Base-by-base conservation (phyloP, 2,329 filamentous ascomycete genomes). In the Arthrobotrys megalospora region DNA sequence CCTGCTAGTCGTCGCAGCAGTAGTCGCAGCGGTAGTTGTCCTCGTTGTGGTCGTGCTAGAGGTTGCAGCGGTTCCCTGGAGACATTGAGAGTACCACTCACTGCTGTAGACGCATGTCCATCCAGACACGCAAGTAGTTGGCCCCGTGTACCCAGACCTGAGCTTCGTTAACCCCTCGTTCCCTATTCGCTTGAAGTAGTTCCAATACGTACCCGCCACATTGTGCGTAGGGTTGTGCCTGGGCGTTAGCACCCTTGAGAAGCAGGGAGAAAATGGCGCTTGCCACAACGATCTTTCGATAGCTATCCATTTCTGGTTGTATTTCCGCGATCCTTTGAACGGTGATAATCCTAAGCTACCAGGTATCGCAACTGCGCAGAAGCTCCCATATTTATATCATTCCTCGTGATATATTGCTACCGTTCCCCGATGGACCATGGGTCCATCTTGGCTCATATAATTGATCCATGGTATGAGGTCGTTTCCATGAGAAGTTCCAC, bases 21-120 rank as follows among this genome's bases (percentile, higher is more conserved):
- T 11, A n/a, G 63, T 47, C 32, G 67, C 32, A 12, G 47, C n/a
- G 14, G 63, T 47, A 2, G 62, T 52, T 7, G 41, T 47, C 38
- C 14, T 38, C 6, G 62, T 65, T 2, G 62, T 65, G 0, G 62
- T 34, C 1, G 62, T 38, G 6, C 24, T 38, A 8, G 62, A 55
- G 2, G 52, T 69, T 6, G 41, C 45, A 3, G 16, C 55, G 10
- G 66, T 43, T 3, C 21, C 48, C 14, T 66, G 70, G 24, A 75
- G 48, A 43, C 70, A 75, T 28, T 77, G 72, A 12, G 64, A 76
- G 12, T 76, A 76, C 55, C 55, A 76, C 14, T 76, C 72, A 60
- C 43, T 76, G n/a, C 64, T 58, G 38, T 70, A 76, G 14, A 70
- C 65, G 11, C 72, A 76, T 6, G 65, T 70, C 72, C 64, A 76